These are phyloP conservation scores for Pichia californica DNA, from an alignment of 805 yeast genomes.

Conservation along the genomic window DNA sequence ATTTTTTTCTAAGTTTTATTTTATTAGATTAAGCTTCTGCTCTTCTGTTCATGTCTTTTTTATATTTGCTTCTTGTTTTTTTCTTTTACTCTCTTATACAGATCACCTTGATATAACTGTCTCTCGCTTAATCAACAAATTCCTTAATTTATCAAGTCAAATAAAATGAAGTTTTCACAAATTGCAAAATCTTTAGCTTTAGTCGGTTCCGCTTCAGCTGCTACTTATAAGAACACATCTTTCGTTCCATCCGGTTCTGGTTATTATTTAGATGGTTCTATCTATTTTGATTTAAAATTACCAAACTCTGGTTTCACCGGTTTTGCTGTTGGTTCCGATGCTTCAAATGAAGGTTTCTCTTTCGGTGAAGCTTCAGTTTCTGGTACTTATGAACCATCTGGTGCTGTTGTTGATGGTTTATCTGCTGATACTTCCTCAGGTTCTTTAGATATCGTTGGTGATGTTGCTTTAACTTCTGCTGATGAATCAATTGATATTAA, in stretches of 20 bases:
- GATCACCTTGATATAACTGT: no score
- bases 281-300: slow-evolving; percentile 17
- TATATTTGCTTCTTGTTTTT: no score
- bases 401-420: slow-evolving; percentile 10
- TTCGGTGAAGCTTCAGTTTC: slow-evolving; percentile 12
- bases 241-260: slow-evolving; percentile 20
- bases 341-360: slow-evolving; percentile 21
- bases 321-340: slow-evolving; percentile 18
- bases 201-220: slow-evolving; percentile 13
- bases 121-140: no score
- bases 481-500: slow-evolving; percentile 10
- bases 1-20: no score
- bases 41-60: no score
- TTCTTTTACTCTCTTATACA: no score
- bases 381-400: slow-evolving; percentile 11
- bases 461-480: background rate
- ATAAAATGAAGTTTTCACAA: slow-evolving; percentile 11
- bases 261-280: slow-evolving; percentile 14
- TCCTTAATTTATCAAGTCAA: no score
- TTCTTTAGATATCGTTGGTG: slow-evolving; percentile 15
- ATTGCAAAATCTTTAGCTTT: slow-evolving; percentile 11
- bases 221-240: slow-evolving; percentile 15
- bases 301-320: slow-evolving; percentile 20
- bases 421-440: slow-evolving; percentile 1
- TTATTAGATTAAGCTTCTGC: no score